phyloP scores from a whole-genome alignment of 164 flowering plant species.

The Tinospora cordifolia region DNA sequence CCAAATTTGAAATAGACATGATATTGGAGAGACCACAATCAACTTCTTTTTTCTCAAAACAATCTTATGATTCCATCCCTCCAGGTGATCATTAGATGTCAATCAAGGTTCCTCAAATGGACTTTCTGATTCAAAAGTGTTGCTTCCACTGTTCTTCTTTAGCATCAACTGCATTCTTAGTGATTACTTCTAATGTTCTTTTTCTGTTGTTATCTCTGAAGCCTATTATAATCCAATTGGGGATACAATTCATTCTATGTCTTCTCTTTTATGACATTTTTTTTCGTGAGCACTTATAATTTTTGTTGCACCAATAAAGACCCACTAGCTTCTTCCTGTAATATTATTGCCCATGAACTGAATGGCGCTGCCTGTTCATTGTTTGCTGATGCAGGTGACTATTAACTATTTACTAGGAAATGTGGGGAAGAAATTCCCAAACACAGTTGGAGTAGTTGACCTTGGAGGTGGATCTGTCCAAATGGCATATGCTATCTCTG shows the following conservation, averaged over 20 bases:
- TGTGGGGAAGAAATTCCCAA: slow-evolving; percentile 53
- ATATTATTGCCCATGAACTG: neutral
- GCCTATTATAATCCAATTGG: no score
- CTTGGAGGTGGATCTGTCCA: slow-evolving; percentile 99
- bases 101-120: neutral
- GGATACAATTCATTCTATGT: no score
- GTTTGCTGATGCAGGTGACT: slow-evolving; percentile 52
- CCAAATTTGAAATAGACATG: no score
- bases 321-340: neutral
- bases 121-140: neutral
- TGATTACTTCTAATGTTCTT: no score
- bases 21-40: neutral
- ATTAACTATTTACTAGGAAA: slow-evolving; percentile 75
- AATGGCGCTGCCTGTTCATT: neutral
- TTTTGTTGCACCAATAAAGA: neutral
- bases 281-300: no score
- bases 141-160: neutral
- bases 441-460: slow-evolving; percentile 91
- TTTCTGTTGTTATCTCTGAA: no score
- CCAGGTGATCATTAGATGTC: neutral
- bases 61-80: neutral
- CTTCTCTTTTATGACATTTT: no score
- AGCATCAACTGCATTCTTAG: no score
- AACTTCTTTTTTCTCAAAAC: neutral
- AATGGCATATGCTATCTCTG: slow-evolving; percentile 96